A percentile compares a stretch with the other conserved stretches of the same genome.
phyloP scores from a whole-genome alignment of 495 filamentous ascomycete genomes.

The Neurospora sp. region DNA sequence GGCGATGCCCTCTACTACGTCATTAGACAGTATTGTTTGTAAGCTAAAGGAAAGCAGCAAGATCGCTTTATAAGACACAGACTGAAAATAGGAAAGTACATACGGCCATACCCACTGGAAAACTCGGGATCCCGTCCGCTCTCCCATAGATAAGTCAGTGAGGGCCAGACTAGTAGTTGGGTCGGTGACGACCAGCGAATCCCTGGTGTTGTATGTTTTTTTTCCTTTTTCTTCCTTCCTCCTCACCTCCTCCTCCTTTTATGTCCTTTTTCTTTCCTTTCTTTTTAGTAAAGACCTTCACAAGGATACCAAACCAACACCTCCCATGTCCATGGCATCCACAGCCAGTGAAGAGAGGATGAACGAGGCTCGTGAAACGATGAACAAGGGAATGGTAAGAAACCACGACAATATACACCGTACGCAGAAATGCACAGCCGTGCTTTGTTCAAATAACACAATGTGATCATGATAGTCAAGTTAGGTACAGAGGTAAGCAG shows the following conservation, averaged over 20 bases:
- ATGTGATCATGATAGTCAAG: background rate
- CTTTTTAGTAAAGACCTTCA: background rate
- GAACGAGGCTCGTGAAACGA: background rate
- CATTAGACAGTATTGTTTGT: background rate
- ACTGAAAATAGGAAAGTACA: background rate
- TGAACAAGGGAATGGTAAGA: too few species aligned
- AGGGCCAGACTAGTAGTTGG: constrained; percentile 33
- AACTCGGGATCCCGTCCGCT: constrained; percentile 42
- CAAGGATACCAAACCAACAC: background rate
- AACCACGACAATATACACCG: too few species aligned
- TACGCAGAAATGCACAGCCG: background rate
- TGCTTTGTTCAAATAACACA: background rate
- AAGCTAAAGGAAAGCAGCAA: background rate
- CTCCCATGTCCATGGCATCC: background rate
- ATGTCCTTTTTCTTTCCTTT: background rate
- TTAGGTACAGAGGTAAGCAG: background rate
- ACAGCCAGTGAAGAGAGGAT: background rate
- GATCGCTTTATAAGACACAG: background rate
- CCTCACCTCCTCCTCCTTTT: background rate
- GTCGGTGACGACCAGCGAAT: constrained; percentile 36
- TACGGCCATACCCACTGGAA: constrained; percentile 38
- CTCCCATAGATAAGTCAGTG: constrained; percentile 34
- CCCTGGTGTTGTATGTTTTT: constrained; percentile 18
- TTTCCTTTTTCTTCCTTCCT: background rate
- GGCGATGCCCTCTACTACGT: background rate